Evolutionary conservation across 2,329 filamentous ascomycete genomes (phyloP), one percentile per base, ranked within the genome.

Genomic region (Alternaria rosae): DNA sequence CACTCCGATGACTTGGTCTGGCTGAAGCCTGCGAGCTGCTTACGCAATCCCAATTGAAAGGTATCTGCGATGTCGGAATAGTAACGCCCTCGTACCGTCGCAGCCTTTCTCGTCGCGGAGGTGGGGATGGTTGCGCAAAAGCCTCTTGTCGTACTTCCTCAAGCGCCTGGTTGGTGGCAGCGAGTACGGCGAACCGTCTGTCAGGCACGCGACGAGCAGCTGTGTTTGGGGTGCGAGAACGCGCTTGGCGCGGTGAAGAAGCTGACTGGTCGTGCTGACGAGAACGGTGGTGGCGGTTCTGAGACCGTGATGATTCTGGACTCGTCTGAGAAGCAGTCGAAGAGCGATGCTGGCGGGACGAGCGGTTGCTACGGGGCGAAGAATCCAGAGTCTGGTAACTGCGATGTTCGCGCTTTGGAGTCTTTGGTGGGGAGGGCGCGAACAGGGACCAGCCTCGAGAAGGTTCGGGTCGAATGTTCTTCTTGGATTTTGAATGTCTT

Each of bases 21-120:
- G 68, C 72, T 28, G 74, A 76, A 23, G 73, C 73, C 52, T 78
- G 74, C 32, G 74, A 76, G 47, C 72, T 78, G 59, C 71, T 76
- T 32, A 79, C 67, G 47, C 77, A 78, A 55, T 78, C 76, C 77
- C 77, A 79, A 25, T 76, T 73, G 52, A 78, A 79, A 3, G 76
- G 77, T 12, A 78, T 74, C 13, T 70, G 66, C 11, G 68, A 70
- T 1, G 76, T 71, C 1, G 76, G 73, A 20, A 78, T 70, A 1
- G 71, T 57, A 13, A 77, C 69, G 1, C 75, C 76, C 26, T 77
- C 74, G 17, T 76, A 77, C 6, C 76, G 64, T 47, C 74, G 65
- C 59, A 78, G 50, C 30, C 76, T 67, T n/a, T 76, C 71, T 28
- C 72, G 64, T 20, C 72, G 64, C 15, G 74, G 75, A 13, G 76